phyloP scores from a whole-genome alignment of 2,329 filamentous ascomycete species.

The Fusarium secorum region DNA sequence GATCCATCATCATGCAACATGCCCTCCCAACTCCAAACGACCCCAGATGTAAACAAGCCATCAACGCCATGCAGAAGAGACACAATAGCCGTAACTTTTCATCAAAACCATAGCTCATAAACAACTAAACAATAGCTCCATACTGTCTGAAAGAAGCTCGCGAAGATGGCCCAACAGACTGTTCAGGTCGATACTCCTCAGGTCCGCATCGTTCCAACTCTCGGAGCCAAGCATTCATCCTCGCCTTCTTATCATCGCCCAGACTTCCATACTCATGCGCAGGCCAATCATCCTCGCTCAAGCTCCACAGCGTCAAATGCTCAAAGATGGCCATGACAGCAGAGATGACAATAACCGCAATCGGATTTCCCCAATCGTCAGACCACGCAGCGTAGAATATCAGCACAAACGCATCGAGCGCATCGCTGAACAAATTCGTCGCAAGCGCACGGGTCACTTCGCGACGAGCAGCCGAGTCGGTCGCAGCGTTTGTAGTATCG shows the following conservation, averaged over 20 bases:
- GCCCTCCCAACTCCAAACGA: constrained; percentile 13
- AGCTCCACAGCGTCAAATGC: constrained; percentile 47
- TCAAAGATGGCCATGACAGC: constrained; percentile 45
- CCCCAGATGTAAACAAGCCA: neutral
- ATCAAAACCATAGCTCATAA: neutral
- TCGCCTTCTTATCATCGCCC: constrained; percentile 42
- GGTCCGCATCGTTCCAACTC: constrained; percentile 35
- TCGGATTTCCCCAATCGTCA: constrained; percentile 41
- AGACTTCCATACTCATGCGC: constrained; percentile 29
- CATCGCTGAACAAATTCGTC: constrained; percentile 45
- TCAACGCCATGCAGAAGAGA: constrained; percentile 23
- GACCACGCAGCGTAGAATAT: constrained; percentile 47
- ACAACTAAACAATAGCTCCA: constrained; percentile 16
- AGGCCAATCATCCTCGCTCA: constrained; percentile 42
- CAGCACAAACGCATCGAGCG: constrained; percentile 46
- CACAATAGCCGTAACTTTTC: constrained; percentile 10
- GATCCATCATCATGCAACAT: neutral
- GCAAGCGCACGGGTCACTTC: constrained; percentile 45
- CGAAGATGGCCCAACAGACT: constrained; percentile 28
- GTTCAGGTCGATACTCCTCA: constrained; percentile 22
- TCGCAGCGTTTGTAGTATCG: constrained; percentile 20
- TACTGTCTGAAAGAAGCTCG: constrained; percentile 26
- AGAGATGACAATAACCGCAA: constrained; percentile 42
- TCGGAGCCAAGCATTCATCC: constrained; percentile 46
- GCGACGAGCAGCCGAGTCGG: constrained; percentile 28